Conservation (phyloP, 1,139 yeast species). For the Casaregolazyma suthepensis region DNA sequence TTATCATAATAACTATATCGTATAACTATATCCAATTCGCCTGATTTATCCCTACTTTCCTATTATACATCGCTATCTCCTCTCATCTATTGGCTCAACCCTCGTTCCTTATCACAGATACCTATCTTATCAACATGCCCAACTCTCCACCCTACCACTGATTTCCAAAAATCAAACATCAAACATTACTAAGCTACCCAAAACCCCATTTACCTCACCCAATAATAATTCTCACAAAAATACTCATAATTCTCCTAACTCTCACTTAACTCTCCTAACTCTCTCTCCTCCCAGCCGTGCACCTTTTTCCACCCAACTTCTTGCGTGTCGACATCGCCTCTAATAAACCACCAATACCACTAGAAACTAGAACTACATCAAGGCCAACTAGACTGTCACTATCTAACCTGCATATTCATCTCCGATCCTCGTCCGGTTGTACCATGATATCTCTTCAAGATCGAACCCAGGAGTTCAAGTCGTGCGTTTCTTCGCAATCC, state of each 20-base stretch:
- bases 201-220: too few species aligned
- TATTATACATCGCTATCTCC: not conserved
- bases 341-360: not conserved
- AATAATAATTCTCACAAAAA: too few species aligned
- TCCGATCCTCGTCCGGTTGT: not conserved
- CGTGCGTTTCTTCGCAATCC: conserved; percentile 68
- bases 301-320: not conserved
- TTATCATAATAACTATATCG: too few species aligned
- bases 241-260: too few species aligned
- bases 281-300: not conserved
- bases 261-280: not conserved
- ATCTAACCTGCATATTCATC: not conserved
- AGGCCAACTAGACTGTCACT: not conserved
- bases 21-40: too few species aligned
- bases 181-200: too few species aligned
- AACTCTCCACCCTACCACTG: too few species aligned
- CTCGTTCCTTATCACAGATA: not conserved
- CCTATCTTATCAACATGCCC: too few species aligned
- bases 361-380: not conserved
- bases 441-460: conserved; percentile 46
- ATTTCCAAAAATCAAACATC: too few species aligned
- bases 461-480: conserved; percentile 79
- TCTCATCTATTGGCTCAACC: not conserved
- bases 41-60: not conserved
- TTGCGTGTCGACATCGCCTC: not conserved